Percentiles rank a stretch among this genome's conserved stretches.
Evolutionary conservation across 2,329 filamentous ascomycete genomes (phyloP).

Genomic region (Drechslera avenae): DNA sequence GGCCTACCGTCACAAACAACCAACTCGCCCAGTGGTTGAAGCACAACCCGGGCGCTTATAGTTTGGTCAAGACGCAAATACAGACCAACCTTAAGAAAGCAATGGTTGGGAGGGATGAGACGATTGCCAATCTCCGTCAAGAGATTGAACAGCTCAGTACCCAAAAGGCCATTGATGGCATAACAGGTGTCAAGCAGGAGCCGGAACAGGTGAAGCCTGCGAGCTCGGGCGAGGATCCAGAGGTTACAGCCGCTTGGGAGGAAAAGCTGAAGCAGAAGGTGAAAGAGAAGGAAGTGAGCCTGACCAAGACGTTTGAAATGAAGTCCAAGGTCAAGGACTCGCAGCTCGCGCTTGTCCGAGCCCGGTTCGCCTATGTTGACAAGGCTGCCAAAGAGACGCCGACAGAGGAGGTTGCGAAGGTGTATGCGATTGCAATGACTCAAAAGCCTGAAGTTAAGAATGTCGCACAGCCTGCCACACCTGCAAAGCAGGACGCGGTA

Average conservation of each 20-base stretch:
- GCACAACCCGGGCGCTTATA: slow-evolving; percentile 9
- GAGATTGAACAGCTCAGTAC: slow-evolving; percentile 20
- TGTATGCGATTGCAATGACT: slow-evolving; percentile 83
- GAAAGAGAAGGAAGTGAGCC: slow-evolving; percentile 54
- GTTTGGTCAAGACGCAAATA: slow-evolving; percentile 15
- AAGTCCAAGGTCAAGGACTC: slow-evolving; percentile 76
- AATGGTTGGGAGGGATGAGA: slow-evolving; percentile 2
- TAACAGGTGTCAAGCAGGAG: slow-evolving; percentile 18
- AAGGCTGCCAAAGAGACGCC: slow-evolving; percentile 86
- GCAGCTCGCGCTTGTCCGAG: slow-evolving; percentile 63
- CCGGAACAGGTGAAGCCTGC: slow-evolving; percentile 16
- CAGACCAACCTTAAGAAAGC: slow-evolving; percentile 13
- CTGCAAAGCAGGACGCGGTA: slow-evolving; percentile 17
- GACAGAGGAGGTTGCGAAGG: slow-evolving; percentile 79
- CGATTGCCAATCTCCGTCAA: slow-evolving; percentile 9
- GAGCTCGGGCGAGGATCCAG: slow-evolving; percentile 23
- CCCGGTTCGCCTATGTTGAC: slow-evolving; percentile 78
- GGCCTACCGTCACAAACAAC: slow-evolving; percentile 14
- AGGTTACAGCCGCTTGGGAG: slow-evolving; percentile 44
- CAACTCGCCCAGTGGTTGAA: slow-evolving; percentile 18
- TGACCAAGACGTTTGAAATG: slow-evolving; percentile 63
- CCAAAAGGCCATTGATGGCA: slow-evolving; percentile 14
- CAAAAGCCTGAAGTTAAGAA: slow-evolving; percentile 49
- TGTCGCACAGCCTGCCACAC: slow-evolving; percentile 25
- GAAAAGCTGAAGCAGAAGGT: slow-evolving; percentile 46